Evolutionary conservation across 164 flowering plant genomes (phyloP).

Genomic region (Stephania yunnanensis): DNA sequence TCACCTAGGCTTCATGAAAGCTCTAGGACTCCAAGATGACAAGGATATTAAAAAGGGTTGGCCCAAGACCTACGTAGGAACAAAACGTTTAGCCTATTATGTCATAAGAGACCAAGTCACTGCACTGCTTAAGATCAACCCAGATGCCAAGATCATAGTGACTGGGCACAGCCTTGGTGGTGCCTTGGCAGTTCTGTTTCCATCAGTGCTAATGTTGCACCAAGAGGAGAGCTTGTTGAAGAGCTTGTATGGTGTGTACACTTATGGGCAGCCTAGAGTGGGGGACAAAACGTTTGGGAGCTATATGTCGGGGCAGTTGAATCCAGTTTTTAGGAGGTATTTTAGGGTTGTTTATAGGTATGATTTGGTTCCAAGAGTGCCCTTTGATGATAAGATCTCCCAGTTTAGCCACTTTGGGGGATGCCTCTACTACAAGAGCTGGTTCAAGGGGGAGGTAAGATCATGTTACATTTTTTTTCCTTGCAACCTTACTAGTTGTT

Average conservation of each 20-base stretch:
- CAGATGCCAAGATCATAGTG: slow-evolving; percentile 30
- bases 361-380: slow-evolving; percentile 58
- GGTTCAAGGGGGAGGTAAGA: slow-evolving; percentile 45
- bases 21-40: slow-evolving; percentile 47
- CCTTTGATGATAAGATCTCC: slow-evolving; percentile 34
- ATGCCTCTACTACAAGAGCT: slow-evolving; percentile 41
- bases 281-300: slow-evolving; percentile 43
- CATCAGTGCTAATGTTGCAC: slow-evolving; percentile 40
- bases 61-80: slow-evolving; percentile 32
- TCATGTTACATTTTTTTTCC: background rate
- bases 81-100: slow-evolving; percentile 41
- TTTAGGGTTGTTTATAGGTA: slow-evolving; percentile 47
- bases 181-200: slow-evolving; percentile 53
- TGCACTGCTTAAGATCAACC: slow-evolving; percentile 20
- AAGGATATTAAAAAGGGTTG: slow-evolving; percentile 28
- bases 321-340: slow-evolving; percentile 16
- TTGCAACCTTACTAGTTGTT: background rate
- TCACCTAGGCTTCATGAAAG: slow-evolving; percentile 68
- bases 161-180: slow-evolving; percentile 76
- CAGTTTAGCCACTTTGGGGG: slow-evolving; percentile 59
- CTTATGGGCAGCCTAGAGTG: slow-evolving; percentile 69
- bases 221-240: slow-evolving; percentile 35
- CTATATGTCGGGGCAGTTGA: slow-evolving; percentile 29
- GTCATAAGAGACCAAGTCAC: slow-evolving; percentile 35
- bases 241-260: slow-evolving; percentile 41